phyloP scores from a whole-genome alignment of 179 eudicot species.

The Dionaea muscipula region DNA sequence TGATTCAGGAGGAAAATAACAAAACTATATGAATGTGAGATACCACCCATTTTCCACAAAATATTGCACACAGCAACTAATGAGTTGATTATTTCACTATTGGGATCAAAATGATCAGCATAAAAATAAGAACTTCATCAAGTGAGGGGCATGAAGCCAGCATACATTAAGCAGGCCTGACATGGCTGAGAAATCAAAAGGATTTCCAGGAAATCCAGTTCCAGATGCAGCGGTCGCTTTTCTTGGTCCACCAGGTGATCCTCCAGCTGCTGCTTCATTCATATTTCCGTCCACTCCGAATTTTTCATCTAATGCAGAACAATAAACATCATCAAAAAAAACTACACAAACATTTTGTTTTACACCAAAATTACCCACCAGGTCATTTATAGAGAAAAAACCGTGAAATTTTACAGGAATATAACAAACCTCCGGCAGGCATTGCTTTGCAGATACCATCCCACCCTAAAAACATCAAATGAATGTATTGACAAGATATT shows the following conservation, averaged over 20 bases:
- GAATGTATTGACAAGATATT: background rate
- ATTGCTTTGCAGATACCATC: too few relatives aligned
- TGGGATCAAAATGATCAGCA: background rate
- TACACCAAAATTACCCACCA: background rate
- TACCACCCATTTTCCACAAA: background rate
- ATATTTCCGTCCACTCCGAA: conserved; percentile 27
- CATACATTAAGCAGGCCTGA: conserved; percentile 80
- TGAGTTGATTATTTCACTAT: background rate
- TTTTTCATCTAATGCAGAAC: conserved; percentile 18
- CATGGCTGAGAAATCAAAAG: conserved; percentile 98
- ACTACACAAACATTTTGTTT: background rate
- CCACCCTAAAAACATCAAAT: background rate
- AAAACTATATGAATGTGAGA: too few relatives aligned
- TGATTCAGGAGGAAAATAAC: too few relatives aligned
- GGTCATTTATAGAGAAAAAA: too few relatives aligned
- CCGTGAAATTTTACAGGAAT: too few relatives aligned
- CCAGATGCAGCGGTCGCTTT: conserved; percentile 36
- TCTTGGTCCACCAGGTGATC: conserved; percentile 35
- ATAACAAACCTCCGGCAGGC: too few relatives aligned
- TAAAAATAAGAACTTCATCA: background rate
- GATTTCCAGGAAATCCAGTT: conserved; percentile 50
- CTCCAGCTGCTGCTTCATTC: conserved; percentile 31
- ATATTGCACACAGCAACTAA: background rate
- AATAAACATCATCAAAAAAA: conserved; percentile 3
- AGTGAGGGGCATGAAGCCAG: background rate